Evolutionary conservation across 208 protist species (phyloP).

Genomic region (Phytomonas sp.): DNA sequence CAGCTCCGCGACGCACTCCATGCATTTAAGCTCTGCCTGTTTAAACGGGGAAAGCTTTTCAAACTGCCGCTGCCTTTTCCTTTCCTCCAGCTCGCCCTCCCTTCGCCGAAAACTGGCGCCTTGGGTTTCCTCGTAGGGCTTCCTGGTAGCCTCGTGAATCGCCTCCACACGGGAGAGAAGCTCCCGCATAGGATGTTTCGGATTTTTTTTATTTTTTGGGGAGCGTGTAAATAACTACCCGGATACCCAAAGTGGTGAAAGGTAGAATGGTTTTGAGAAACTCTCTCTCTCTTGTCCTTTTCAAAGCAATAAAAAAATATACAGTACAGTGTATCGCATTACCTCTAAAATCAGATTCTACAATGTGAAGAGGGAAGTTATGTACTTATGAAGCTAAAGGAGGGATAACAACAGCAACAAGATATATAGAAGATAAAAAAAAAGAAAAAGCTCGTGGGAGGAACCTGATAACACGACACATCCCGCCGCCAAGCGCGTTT

Average conservation of each 20-base stretch:
- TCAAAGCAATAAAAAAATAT: slow-evolving; percentile 1
- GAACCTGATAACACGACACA: no score
- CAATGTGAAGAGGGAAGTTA: not conserved
- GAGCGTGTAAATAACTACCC: no score
- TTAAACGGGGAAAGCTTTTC: slow-evolving; percentile 36
- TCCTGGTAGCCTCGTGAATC: no score
- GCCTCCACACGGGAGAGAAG: no score
- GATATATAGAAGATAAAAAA: not conserved
- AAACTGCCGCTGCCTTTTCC: slow-evolving; percentile 14
- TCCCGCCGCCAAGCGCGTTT: not conserved
- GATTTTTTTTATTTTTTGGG: no score
- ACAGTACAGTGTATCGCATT: not conserved
- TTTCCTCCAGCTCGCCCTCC: slow-evolving; percentile 4
- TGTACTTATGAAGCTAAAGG: not conserved
- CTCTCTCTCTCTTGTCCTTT: not conserved
- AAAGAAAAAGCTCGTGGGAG: not conserved
- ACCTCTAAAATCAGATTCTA: not conserved
- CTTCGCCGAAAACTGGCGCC: not conserved
- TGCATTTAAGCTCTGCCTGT: slow-evolving; percentile 36
- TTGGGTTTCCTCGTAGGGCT: no score
- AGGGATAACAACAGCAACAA: not conserved
- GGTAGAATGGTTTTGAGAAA: not conserved
- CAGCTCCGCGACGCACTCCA: slow-evolving; percentile 37
- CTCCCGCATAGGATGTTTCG: no score
- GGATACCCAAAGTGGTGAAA: no score